Base-by-base conservation (phyloP, 345 rosid species). In the Eucalyptus cloeziana region DNA sequence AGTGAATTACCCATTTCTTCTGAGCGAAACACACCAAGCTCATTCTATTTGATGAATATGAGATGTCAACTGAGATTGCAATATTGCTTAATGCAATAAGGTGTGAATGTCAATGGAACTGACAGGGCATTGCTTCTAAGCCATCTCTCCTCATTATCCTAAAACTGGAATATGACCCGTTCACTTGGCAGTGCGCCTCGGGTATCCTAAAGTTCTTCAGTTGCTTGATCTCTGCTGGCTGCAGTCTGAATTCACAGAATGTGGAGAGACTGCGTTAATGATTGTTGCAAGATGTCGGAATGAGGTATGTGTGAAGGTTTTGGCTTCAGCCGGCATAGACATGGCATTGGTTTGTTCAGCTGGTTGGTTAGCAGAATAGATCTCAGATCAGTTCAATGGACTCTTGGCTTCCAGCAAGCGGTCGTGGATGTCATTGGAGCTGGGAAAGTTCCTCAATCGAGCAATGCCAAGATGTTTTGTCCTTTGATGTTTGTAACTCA, bases 261-360 rank as follows among this genome's bases (percentile, higher is more conserved):
- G 91, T 45, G 96, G 96, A 21, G 95, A 95, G 85, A 93, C 97
- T 2, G 94, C 96, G 17, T 71, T 94, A 44, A 93, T 94, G 96
- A 91, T 95, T 40, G 90, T 92, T 88, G 93, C 93, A 40, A 93
- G 94, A 89, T 86, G 92, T 91, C 91, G 89, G 91, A 94, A 91
- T 52, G 92, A 56, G 79, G 94, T 89, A 47, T 94, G 95, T 89
- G 87, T 95, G 56, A 90, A 89, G 88, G 88, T 81, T 51, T 83
- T 95, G 87, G 94, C 91, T 54, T 91, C 90, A 52, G 93, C 90
- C 51, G 97, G 95, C 50, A 96, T 94, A 47, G 96, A 94, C 90
- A 90, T 94, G 80, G 94, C 95, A 83, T 87, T 93, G 64, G 88
- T 93, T 79, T 92, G 92, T 87, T 87, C 89, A 37, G 87, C 91